Evolutionary conservation across 1,284 basidiomycete genomes (phyloP).

Genomic region (Ganoderma boninense): DNA sequence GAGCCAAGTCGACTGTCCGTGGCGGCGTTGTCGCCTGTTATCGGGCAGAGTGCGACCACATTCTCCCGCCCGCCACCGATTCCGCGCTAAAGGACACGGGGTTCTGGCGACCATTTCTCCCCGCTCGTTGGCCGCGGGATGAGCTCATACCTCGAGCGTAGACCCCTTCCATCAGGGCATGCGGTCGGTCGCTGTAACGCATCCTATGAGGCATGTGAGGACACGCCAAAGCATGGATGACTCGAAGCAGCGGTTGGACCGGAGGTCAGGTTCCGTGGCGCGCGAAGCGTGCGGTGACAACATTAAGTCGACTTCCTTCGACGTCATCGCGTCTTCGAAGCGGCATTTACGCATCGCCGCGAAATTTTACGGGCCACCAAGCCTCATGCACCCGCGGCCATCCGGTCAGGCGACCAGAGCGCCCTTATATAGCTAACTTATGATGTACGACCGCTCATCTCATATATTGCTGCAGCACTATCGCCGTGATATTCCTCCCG

Average conservation of each 20-base stretch:
- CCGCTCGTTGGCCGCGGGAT: neutral
- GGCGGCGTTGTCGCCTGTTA: slow-evolving; percentile 19
- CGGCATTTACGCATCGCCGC: slow-evolving; percentile 19
- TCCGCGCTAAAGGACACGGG: slow-evolving; percentile 28
- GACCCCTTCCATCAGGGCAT: slow-evolving; percentile 10
- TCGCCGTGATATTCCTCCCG: slow-evolving; percentile 15
- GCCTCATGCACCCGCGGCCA: slow-evolving; percentile 12
- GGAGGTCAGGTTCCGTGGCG: slow-evolving; percentile 1
- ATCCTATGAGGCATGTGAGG: slow-evolving; percentile 14
- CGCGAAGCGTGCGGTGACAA: slow-evolving; percentile 8
- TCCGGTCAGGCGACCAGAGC: slow-evolving; percentile 27
- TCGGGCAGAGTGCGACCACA: slow-evolving; percentile 35
- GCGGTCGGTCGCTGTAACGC: slow-evolving; percentile 18
- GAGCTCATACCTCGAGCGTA: slow-evolving; percentile 3
- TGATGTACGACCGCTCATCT: slow-evolving; percentile 21
- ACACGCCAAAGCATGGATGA: slow-evolving; percentile 5
- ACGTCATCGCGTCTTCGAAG: slow-evolving; percentile 28
- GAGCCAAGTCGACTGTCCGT: slow-evolving; percentile 14
- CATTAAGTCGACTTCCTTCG: slow-evolving; percentile 22
- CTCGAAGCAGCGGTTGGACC: slow-evolving; percentile 24
- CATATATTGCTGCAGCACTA: slow-evolving; percentile 24
- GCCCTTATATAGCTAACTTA: slow-evolving; percentile 26
- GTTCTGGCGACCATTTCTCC: slow-evolving; percentile 6
- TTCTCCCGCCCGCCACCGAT: slow-evolving; percentile 43
- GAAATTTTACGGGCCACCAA: slow-evolving; percentile 15